Percentiles rank a stretch among this genome's conserved stretches.
Evolutionary conservation across 148 eudicot genomes (phyloP).

Genomic region (Nepenthes mirabilis): DNA sequence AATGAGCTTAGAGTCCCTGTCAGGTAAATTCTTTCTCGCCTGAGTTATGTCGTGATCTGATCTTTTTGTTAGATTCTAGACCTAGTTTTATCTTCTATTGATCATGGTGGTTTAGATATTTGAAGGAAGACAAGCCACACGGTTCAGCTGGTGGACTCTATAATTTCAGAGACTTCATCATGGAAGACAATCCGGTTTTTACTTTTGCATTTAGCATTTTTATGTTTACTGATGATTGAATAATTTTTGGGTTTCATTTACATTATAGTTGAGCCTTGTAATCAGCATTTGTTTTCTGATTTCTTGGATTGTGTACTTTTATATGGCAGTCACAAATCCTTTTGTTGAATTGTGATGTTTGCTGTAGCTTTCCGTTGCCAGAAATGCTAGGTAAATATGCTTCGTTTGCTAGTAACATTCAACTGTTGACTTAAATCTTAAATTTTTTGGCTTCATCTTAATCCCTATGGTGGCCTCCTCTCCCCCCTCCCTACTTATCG

Average conservation of each 20-base stretch:
- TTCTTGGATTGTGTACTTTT: conserved; percentile 4
- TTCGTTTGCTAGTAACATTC: no score
- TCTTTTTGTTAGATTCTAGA: not conserved
- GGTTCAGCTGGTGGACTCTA: conserved; percentile 88
- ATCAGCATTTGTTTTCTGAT: not conserved
- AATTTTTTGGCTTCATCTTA: not conserved
- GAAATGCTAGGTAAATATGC: conserved; percentile 76
- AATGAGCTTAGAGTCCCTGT: conserved; percentile 89
- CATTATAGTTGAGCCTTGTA: not conserved
- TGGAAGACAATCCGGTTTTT: conserved; percentile 72
- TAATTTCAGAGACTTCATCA: conserved; percentile 62
- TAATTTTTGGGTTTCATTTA: not conserved
- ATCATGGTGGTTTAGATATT: conserved; percentile 40
- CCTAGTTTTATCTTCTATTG: not conserved
- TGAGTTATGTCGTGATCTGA: not conserved
- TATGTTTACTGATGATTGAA: not conserved
- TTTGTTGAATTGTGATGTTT: conserved; percentile 89
- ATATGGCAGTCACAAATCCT: conserved; percentile 70
- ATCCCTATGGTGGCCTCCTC: no score
- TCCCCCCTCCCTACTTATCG: no score
- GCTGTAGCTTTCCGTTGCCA: conserved; percentile 90
- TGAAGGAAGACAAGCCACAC: conserved; percentile 84
- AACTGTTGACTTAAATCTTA: not conserved
- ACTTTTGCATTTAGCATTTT: conserved; percentile 9
- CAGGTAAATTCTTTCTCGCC: conserved; percentile 30